phyloP scores from a whole-genome alignment of 306 rosid species.

The Dryas alaskensis region DNA sequence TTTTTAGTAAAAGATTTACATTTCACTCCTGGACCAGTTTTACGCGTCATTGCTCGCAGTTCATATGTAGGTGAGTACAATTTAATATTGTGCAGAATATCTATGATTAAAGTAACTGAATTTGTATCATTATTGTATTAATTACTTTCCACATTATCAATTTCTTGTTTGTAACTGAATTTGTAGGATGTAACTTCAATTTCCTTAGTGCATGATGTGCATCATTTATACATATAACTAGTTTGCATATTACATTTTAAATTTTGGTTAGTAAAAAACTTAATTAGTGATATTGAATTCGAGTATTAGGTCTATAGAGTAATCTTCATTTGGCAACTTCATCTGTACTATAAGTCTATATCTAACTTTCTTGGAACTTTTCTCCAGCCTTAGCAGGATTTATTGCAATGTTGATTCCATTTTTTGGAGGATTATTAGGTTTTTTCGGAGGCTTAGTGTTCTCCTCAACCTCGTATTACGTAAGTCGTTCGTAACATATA shows the following conservation, averaged over 20 bases:
- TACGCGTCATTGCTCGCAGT: constrained; percentile 42
- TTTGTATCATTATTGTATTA: too few relatives aligned
- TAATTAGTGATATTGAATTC: too few relatives aligned
- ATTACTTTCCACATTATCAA: too few relatives aligned
- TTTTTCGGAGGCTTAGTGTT: constrained; percentile 74
- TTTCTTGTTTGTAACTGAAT: too few relatives aligned
- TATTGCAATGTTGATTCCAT: constrained; percentile 57
- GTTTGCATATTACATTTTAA: too few relatives aligned
- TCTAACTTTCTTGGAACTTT: background rate
- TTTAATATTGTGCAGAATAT: background rate
- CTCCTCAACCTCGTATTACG: constrained; percentile 63
- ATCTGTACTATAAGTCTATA: background rate
- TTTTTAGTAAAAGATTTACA: constrained; percentile 30
- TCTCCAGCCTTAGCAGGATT: constrained; percentile 41
- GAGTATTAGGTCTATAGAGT: too few relatives aligned
- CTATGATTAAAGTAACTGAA: too few relatives aligned
- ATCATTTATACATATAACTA: too few relatives aligned
- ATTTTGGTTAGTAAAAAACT: too few relatives aligned
- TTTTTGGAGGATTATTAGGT: constrained; percentile 71
- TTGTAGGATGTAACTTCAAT: too few relatives aligned
- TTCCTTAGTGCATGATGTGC: too few relatives aligned
- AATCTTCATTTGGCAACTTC: background rate
- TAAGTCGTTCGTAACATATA: constrained; percentile 17
- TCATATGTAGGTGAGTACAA: constrained; percentile 45
- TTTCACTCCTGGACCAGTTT: constrained; percentile 31